Base-by-base conservation (phyloP, 495 filamentous ascomycete genomes). In the Talaromyces nanjingensis region DNA sequence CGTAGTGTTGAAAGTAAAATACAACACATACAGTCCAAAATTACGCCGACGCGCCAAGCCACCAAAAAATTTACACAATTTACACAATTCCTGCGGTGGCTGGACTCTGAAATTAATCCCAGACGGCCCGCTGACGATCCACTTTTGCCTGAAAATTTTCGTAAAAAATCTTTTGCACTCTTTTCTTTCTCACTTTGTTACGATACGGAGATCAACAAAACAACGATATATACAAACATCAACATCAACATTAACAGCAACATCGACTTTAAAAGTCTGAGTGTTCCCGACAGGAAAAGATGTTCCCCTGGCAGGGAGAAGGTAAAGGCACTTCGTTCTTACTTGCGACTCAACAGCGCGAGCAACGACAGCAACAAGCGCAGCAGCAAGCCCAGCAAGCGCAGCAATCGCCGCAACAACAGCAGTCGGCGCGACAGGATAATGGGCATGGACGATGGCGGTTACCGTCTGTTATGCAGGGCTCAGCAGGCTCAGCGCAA, bases 391-490 rank as follows among this genome's bases (percentile, higher is more conserved):
- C 64, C 24, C 67, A 69, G 53, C 53, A 64, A 20, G 57, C 64
- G 29, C 67, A 69, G 53, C 53, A 55, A 27, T 62, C 63, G 9
- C 59, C 42, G 1, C 65, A 67, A n/a, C 22, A 57, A 25, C 62
- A 63, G 18, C 33, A 54, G 31, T 58, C 52, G 16, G 39, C 33
- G 16, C 61, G 60, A 42, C 59, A 69, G 65, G 65, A 75, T 68
- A 57, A 66, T 63, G 24, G 70, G 45, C 65, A 73, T 65, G 64
- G 68, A 66, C 69, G 74, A 70, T 58, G 70, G 68, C 60, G 74
- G 71, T 52, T 66, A 74, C 42, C 72, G 31, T 34, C 45, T 25
- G 61, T 49, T 12, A 55, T 62, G 16, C 18, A 57, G 14, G 31
- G 27, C 9, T 37, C 33, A 37, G 9, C 33, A 37, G 33, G 33